These are phyloP conservation scores for Penicillium thymicola DNA, from an alignment of 2,329 filamentous ascomycete genomes.

Conservation along the genomic window DNA sequence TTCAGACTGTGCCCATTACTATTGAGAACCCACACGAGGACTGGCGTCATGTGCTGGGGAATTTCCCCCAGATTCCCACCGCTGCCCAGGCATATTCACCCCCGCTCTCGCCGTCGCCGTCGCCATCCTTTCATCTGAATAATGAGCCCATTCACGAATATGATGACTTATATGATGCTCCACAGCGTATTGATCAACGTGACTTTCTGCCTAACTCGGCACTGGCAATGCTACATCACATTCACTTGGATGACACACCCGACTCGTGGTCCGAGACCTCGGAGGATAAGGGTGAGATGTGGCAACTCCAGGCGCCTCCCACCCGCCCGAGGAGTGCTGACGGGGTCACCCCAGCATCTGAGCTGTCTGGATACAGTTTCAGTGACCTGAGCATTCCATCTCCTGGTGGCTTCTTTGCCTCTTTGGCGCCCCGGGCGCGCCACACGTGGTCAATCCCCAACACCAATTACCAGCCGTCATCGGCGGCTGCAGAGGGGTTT, in stretches of 20 bases:
- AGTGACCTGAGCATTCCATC: slow-evolving; percentile 85
- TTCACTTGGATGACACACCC: slow-evolving; percentile 54
- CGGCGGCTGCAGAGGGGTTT: slow-evolving; percentile 87
- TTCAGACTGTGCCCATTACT: slow-evolving; percentile 35
- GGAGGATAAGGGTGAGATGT: slow-evolving; percentile 59
- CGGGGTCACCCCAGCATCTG: slow-evolving; percentile 51
- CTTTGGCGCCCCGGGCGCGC: slow-evolving; percentile 69
- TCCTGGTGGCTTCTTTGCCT: slow-evolving; percentile 87
- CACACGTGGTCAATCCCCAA: slow-evolving; percentile 74
- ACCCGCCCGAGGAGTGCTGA: slow-evolving; percentile 46
- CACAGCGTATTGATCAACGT: slow-evolving; percentile 45
- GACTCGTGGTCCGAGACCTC: slow-evolving; percentile 42
- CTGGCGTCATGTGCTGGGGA: slow-evolving; percentile 55
- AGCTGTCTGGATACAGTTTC: slow-evolving; percentile 65
- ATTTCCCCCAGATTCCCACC: slow-evolving; percentile 40
- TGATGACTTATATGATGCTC: slow-evolving; percentile 24
- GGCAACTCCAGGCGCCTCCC: slow-evolving; percentile 55
- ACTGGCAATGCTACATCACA: slow-evolving; percentile 73
- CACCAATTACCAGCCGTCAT: slow-evolving; percentile 65
- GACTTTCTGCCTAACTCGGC: slow-evolving; percentile 76
- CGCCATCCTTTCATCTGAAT: slow-evolving; percentile 13
- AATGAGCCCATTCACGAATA: slow-evolving; percentile 21
- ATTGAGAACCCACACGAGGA: slow-evolving; percentile 46
- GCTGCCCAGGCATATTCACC: slow-evolving; percentile 21
- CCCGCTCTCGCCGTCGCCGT: neutral